phyloP scores from a whole-genome alignment of 2,329 filamentous ascomycete genomes.

The Bertia moriformis region DNA sequence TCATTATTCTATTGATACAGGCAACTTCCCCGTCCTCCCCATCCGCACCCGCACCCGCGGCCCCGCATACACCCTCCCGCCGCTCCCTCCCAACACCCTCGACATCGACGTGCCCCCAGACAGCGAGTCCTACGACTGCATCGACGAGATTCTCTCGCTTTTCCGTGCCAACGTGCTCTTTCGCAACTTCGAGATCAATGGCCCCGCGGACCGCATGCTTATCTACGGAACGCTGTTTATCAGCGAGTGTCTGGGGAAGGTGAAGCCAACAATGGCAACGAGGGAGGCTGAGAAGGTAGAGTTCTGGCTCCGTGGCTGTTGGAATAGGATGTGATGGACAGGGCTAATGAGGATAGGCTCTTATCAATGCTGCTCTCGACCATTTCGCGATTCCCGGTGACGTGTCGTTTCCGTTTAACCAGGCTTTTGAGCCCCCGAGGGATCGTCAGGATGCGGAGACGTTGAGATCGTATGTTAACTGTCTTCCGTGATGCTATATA shows the following conservation, averaged over 20 bases:
- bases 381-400: conserved; percentile 54
- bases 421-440: conserved; percentile 47
- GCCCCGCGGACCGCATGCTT: conserved; percentile 49
- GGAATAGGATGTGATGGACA: background rate
- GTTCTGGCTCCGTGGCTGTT: background rate
- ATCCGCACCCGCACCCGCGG: conserved; percentile 51
- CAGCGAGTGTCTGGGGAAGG: conserved; percentile 44
- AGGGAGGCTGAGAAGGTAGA: conserved; percentile 48
- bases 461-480: conserved; percentile 34
- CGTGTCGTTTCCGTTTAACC: conserved; percentile 49
- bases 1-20: conserved; percentile 16
- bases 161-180: conserved; percentile 59
- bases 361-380: conserved; percentile 48
- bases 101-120: conserved; percentile 36
- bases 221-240: conserved; percentile 55
- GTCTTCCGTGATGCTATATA: background rate
- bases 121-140: conserved; percentile 50
- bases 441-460: conserved; percentile 49
- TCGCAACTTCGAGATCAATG: conserved; percentile 58
- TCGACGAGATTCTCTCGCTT: conserved; percentile 48
- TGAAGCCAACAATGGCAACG: conserved; percentile 37
- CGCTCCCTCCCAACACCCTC: conserved; percentile 23
- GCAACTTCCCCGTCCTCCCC: conserved; percentile 53
- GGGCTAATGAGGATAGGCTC: conserved; percentile 20
- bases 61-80: conserved; percentile 46